Base-by-base conservation (phyloP, 225 moss, liverwort and hornwort genomes). In the Straminergon stramineum region DNA sequence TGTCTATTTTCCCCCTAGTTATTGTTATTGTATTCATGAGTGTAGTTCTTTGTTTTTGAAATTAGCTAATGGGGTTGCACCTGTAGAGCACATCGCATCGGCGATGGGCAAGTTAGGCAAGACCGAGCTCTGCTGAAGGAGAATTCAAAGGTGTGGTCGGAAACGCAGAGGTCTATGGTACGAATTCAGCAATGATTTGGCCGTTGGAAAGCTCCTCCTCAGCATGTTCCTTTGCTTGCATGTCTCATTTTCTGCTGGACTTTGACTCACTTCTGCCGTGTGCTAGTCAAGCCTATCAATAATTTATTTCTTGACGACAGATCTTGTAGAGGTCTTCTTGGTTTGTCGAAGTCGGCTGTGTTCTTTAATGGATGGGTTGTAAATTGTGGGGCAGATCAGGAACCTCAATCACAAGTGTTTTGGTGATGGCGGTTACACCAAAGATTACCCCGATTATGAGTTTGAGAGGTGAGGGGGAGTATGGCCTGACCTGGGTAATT, bases 111-210 rank as follows among this genome's bases (percentile, higher is more conserved):
- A 79, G 84, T 89, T 41, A 91, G 96, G 78, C 91, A 90, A 83
- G 96, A 95, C 69, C 93, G 93, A 45, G 87, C 90, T 52, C 15
- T 85, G 70, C 53, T 88, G 74, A 94, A 92, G 88, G 97, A 95
- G 88, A 91, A 79, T 90, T 45, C 95, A 31, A 98, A 96, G 90
- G 95, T 92, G 89, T 96, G 96, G 96, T 81, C 96, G 67, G 96
- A 95, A 75, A 66, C 91, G 53, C 92, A 93, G 86, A 92, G 95
- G 85, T 75, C 93, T 63, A 81, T 94, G 89, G 97, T 98, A 96
- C 45, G 90, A 31, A n/a, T n/a, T 71, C 17, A 9, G 39, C 55
- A 45, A 64, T 85, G 24, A n/a, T 45, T 13, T 79, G 34, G 81
- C 68, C 61, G 45, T 70, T 61, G 28, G 67, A 57, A 53, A 45